phyloP scores from a whole-genome alignment of 805 yeast genomes.

The Yarrowia sp. region DNA sequence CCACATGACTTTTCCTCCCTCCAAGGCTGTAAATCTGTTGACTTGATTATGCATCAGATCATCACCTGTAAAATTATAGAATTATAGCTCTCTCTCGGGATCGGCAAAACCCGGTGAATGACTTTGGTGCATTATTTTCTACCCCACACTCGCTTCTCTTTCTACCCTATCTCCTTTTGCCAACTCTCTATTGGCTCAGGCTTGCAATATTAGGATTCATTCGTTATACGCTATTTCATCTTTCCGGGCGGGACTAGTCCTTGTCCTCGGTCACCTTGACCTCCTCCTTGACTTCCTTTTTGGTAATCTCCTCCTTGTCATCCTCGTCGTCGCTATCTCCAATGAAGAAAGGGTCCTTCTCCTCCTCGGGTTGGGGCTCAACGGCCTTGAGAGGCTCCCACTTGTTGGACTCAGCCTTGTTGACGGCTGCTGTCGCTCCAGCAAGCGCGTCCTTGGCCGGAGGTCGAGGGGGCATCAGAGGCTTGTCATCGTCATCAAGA shows the following conservation, averaged over 20 bases:
- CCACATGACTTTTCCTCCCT: too few species aligned
- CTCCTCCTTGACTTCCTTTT: slow-evolving; percentile 31
- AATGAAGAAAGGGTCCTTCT: slow-evolving; percentile 59
- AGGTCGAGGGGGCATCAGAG: slow-evolving; percentile 42
- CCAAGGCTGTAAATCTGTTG: too few species aligned
- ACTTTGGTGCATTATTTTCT: too few species aligned
- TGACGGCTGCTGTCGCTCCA: slow-evolving; percentile 45
- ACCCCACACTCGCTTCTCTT: too few species aligned
- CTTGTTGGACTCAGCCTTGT: slow-evolving; percentile 45
- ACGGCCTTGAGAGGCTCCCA: slow-evolving; percentile 56
- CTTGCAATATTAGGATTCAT: not conserved
- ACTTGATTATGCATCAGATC: not conserved
- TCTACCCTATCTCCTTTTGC: too few species aligned
- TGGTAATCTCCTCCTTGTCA: slow-evolving; percentile 41
- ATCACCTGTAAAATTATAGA: too few species aligned
- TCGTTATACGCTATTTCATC: slow-evolving; percentile 19
- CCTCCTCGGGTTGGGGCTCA: slow-evolving; percentile 53
- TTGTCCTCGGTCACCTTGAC: slow-evolving; percentile 31
- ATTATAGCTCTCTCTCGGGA: not conserved
- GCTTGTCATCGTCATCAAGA: slow-evolving; percentile 51
- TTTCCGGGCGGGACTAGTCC: slow-evolving; percentile 7
- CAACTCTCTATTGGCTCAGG: too few species aligned
- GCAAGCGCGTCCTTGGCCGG: slow-evolving; percentile 38
- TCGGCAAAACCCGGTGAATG: not conserved
- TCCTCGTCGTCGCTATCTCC: slow-evolving; percentile 59